phyloP scores from a whole-genome alignment of 306 rosid genomes.

The Malus asiatica region DNA sequence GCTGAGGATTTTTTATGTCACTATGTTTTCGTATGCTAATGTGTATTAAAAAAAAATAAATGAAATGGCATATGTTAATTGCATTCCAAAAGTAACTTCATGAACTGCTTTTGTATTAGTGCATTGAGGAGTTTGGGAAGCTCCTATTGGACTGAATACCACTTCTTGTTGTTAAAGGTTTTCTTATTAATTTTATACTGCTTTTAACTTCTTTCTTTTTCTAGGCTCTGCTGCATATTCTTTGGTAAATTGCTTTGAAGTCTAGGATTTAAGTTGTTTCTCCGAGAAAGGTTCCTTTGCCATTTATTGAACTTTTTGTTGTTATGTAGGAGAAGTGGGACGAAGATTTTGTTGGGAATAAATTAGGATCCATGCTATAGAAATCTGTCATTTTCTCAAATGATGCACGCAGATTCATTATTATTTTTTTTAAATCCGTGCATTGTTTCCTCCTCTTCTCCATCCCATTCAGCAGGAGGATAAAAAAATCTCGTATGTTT shows the following conservation, averaged over 20 bases:
- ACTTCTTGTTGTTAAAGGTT: neutral
- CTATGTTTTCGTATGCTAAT: neutral
- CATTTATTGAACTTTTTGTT: neutral
- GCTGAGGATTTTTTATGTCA: neutral
- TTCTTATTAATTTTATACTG: neutral
- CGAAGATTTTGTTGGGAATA: neutral
- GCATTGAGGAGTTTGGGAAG: neutral
- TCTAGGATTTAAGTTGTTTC: neutral
- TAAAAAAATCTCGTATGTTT: neutral
- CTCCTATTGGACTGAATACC: neutral
- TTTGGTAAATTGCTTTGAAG: neutral
- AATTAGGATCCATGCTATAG: neutral
- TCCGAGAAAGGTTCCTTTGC: neutral
- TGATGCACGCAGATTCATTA: neutral
- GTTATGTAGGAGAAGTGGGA: neutral
- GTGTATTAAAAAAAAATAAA: neutral
- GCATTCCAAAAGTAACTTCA: neutral
- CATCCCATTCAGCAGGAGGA: neutral
- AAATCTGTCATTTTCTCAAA: neutral
- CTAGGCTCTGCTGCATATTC: neutral
- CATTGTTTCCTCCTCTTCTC: neutral
- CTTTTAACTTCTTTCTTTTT: neutral
- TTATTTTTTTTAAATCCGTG: neutral
- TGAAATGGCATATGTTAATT: neutral
- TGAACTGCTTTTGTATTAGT: neutral